Conservation (phyloP, 164 flowering plant genomes). For the Santalum album region DNA sequence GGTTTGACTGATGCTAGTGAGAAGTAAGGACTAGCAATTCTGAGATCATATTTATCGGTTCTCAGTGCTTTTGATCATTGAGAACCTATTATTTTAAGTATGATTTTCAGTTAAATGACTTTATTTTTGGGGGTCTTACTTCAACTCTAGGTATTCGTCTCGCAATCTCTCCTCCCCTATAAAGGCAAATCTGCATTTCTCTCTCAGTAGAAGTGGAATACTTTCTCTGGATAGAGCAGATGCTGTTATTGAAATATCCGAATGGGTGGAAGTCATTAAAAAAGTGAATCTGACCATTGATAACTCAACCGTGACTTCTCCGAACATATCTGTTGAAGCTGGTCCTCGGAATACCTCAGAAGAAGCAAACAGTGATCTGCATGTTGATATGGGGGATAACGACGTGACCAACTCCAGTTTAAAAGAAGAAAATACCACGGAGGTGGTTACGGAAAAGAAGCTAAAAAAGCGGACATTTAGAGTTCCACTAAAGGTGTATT, state of each 20-base stretch:
- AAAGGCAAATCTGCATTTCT: slow-evolving; percentile 86
- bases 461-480: slow-evolving; percentile 85
- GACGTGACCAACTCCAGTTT: slow-evolving; percentile 24
- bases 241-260: slow-evolving; percentile 83
- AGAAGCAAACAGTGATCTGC: slow-evolving; percentile 28
- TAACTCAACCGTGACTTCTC: slow-evolving; percentile 46
- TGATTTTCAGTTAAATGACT: no score
- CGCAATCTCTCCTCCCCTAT: slow-evolving; percentile 90
- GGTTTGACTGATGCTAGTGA: slow-evolving; percentile 77
- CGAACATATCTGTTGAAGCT: slow-evolving; percentile 43
- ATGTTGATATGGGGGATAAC: slow-evolving; percentile 25
- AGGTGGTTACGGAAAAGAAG: slow-evolving; percentile 63
- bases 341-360: slow-evolving; percentile 34
- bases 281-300: slow-evolving; percentile 57
- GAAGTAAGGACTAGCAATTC: slow-evolving; percentile 45
- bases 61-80: neutral
- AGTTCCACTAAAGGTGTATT: slow-evolving; percentile 75
- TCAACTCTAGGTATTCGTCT: slow-evolving; percentile 58
- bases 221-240: slow-evolving; percentile 87
- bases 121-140: neutral
- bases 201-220: slow-evolving; percentile 86
- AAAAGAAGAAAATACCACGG: slow-evolving; percentile 31
- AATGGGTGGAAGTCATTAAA: slow-evolving; percentile 93
- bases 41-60: neutral
- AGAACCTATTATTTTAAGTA: neutral